Conservation (phyloP, 2,329 filamentous ascomycete species). For the Aspergillus chevalieri region DNA sequence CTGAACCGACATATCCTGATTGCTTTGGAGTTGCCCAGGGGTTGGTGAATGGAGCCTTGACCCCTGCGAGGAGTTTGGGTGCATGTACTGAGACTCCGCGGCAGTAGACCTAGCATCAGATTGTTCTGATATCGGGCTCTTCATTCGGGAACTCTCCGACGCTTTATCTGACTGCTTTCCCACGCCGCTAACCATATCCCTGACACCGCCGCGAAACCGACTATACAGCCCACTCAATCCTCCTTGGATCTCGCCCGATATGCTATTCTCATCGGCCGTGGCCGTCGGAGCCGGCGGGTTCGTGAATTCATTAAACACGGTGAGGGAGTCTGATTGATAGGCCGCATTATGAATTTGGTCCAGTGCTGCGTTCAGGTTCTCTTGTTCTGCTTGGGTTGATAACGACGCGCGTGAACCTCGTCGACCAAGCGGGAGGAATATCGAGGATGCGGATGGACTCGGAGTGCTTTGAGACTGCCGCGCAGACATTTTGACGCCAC, state of each 20-base stretch:
- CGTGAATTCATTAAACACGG: constrained; percentile 90
- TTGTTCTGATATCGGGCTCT: constrained; percentile 22
- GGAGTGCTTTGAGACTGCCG: constrained; percentile 31
- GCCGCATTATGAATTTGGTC: constrained; percentile 84
- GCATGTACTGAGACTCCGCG: constrained; percentile 19
- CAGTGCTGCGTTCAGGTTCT: constrained; percentile 68
- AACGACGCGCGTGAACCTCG: constrained; percentile 48
- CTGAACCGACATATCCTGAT: constrained; percentile 21
- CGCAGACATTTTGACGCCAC: constrained; percentile 25
- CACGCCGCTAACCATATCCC: constrained; percentile 43
- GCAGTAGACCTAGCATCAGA: constrained; percentile 20
- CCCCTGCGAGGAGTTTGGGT: constrained; percentile 27
- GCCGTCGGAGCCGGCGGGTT: constrained; percentile 55
- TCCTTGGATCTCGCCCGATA: constrained; percentile 71
- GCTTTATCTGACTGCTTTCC: constrained; percentile 26
- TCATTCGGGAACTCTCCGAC: constrained; percentile 19
- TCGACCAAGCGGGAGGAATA: constrained; percentile 40
- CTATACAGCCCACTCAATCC: constrained; percentile 85
- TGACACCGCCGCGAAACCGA: constrained; percentile 66
- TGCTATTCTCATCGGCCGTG: constrained; percentile 60
- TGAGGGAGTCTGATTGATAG: constrained; percentile 77
- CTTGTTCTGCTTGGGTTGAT: constrained; percentile 57
- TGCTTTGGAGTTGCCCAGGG: constrained; percentile 22
- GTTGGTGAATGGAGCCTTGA: constrained; percentile 35
- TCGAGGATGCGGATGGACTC: constrained; percentile 41